Percentiles rank a stretch among this genome's conserved stretches.
Conservation (phyloP, 805 yeast species). For the Kluyveromyces wickerhamii region DNA sequence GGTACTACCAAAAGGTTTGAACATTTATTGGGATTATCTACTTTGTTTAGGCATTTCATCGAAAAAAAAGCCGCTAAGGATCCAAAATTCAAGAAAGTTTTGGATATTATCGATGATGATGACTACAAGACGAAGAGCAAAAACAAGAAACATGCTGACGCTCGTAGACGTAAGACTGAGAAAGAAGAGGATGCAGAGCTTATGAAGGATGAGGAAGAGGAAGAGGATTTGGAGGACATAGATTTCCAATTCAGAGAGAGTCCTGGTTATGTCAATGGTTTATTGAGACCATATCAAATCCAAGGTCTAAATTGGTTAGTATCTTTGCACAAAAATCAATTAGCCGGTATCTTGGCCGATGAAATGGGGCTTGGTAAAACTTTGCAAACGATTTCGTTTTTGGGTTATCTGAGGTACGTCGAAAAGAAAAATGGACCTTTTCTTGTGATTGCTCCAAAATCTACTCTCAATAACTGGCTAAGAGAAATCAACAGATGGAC, state of each 20-base stretch:
- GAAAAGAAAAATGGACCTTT: conserved; percentile 62
- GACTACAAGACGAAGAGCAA: conserved; percentile 12
- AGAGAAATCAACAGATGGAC: conserved; percentile 74
- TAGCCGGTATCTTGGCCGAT: conserved; percentile 74
- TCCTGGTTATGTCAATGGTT: conserved; percentile 65
- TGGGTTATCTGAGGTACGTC: conserved; percentile 62
- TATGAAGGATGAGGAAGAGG: conserved; percentile 46
- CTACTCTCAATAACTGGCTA: conserved; percentile 74
- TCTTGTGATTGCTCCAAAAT: conserved; percentile 69
- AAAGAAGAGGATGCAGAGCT: conserved; percentile 74
- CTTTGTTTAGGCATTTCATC: conserved; percentile 60
- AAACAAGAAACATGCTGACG: conserved; percentile 25
- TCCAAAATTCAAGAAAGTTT: conserved; percentile 44
- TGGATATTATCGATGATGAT: conserved; percentile 32
- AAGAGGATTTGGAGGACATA: conserved; percentile 16
- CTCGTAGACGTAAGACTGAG: conserved; percentile 61
- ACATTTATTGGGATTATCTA: conserved; percentile 57
- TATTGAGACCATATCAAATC: conserved; percentile 63
- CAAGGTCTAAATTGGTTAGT: conserved; percentile 79
- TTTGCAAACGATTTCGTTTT: conserved; percentile 66
- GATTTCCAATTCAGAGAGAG: conserved; percentile 62
- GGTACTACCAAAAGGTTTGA: conserved; percentile 61
- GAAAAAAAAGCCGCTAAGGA: conserved; percentile 57
- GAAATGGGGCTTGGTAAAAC: conserved; percentile 87
- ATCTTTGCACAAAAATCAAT: conserved; percentile 54